These are phyloP conservation scores for Pascua guehoae DNA, from an alignment of 1,284 basidiomycete species.

Conservation along the genomic window DNA sequence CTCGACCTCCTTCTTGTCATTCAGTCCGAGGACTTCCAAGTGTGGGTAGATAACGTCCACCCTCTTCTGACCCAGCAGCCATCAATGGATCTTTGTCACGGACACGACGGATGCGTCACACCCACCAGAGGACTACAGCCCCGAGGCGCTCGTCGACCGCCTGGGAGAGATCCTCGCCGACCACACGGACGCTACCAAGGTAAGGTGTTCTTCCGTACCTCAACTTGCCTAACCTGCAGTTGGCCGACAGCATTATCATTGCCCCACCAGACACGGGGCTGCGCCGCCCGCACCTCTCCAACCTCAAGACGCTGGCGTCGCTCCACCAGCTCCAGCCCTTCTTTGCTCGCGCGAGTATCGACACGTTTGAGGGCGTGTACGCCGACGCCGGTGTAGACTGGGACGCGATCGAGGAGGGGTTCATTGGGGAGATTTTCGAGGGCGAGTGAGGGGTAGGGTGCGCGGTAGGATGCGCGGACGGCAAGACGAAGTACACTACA, in stretches of 20 bases:
- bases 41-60: no score
- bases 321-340: slow-evolving; percentile 78
- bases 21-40: slow-evolving; percentile 96
- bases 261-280: slow-evolving; percentile 38
- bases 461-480: no score
- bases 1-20: slow-evolving; percentile 84
- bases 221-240: neutral
- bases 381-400: slow-evolving; percentile 69
- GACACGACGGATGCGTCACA: slow-evolving; percentile 95
- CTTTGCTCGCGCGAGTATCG: slow-evolving; percentile 81
- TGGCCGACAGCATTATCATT: neutral
- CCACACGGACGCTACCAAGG: neutral
- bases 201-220: neutral
- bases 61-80: slow-evolving; percentile 54
- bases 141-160: slow-evolving; percentile 85
- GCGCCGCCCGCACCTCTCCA: slow-evolving; percentile 68
- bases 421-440: slow-evolving; percentile 85
- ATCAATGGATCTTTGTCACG: slow-evolving; percentile 98
- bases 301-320: slow-evolving; percentile 68
- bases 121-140: slow-evolving; percentile 73
- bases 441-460: slow-evolving; percentile 13
- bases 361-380: slow-evolving; percentile 85
- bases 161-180: slow-evolving; percentile 74
- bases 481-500: no score
- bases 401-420: slow-evolving; percentile 73